Evolutionary conservation across 2,329 filamentous ascomycete genomes (phyloP), one percentile per base, ranked within the genome.

Genomic region (Leptographium procerum): DNA sequence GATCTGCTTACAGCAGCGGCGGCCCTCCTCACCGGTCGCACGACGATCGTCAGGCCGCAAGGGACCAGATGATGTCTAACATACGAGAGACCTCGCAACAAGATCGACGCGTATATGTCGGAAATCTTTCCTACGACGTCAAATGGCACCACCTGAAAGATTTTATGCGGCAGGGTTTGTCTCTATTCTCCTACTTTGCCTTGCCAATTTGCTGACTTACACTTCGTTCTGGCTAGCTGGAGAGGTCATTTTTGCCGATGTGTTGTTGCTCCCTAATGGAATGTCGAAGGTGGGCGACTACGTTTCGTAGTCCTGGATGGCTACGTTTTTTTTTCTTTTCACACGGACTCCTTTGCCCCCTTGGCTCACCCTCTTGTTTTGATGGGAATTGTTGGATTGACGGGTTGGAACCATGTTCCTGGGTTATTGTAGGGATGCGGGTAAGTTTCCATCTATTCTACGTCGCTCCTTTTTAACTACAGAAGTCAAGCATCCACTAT

Each of bases 261-360:
- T 99, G 72, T 86, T 99, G 77, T 83, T 96, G 76, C 91, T 99
- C 87, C 94, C 94, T 72, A 99, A 99, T 84, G 94, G 94, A 91
- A 99, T 99, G 94, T 97, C 92, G 89, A 99, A 99, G 92, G 92
- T 97, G 91, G 90, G 89, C 91, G 85, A 86, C 82, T 88, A 88
- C 81, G 85, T 79, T 57, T 36, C 56, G 82, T 91, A 87, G 88
- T 84, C 86, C 76, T 86, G 87, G 87, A 84, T 89, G 89, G 83
- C 84, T 84, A 80, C 84, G 34, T 77, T 87, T 84, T 52, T 54
- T 84, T 51, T 50, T 52, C 31, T 33, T 57, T 53, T 24, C 43
- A 34, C 45, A 56, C 55, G 51, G 24, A 53, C 40, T 62, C 31
- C 55, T 59, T 56, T 33, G 16, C 34, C 55, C 81, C 81, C 77